These are phyloP conservation scores for Gymnopilus junonius DNA, from an alignment of 768 basidiomycete species.

Conservation along the genomic window DNA sequence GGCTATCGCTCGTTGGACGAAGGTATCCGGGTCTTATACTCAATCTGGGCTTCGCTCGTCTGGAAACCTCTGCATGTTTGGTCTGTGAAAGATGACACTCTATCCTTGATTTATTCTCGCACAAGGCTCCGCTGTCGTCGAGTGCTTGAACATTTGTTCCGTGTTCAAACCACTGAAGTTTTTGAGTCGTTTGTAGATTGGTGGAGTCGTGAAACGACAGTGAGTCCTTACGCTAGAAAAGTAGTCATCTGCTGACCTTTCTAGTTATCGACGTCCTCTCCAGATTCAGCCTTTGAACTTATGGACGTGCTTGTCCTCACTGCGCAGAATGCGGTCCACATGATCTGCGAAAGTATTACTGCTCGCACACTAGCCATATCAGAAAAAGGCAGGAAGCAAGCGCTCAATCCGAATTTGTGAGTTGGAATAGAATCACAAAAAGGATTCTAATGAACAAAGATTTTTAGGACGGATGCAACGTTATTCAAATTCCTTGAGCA, in stretches of 20 bases:
- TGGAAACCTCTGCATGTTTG: slow-evolving; percentile 51
- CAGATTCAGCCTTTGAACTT: slow-evolving; percentile 74
- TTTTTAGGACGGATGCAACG: slow-evolving; percentile 64
- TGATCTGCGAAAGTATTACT: slow-evolving; percentile 84
- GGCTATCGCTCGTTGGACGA: slow-evolving; percentile 82
- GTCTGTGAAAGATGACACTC: slow-evolving; percentile 67
- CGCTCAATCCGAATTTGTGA: slow-evolving; percentile 70
- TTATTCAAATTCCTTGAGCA: slow-evolving; percentile 90
- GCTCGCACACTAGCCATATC: slow-evolving; percentile 56
- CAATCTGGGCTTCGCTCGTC: slow-evolving; percentile 68
- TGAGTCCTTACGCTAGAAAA: slow-evolving; percentile 33
- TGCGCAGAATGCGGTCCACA: slow-evolving; percentile 85
- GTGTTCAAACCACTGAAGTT: slow-evolving; percentile 77
- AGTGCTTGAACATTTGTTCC: slow-evolving; percentile 86
- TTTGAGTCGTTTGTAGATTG: slow-evolving; percentile 83
- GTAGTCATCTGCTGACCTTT: slow-evolving; percentile 9
- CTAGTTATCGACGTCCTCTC: slow-evolving; percentile 42
- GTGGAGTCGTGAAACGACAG: slow-evolving; percentile 67
- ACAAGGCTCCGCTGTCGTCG: slow-evolving; percentile 73
- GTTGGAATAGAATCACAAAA: slow-evolving; percentile 25
- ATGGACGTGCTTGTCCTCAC: slow-evolving; percentile 83
- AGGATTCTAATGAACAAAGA: background rate
- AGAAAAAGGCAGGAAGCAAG: slow-evolving; percentile 65
- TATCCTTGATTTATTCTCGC: slow-evolving; percentile 68
- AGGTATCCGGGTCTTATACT: slow-evolving; percentile 76